These are phyloP conservation scores for Myxozyma kluyveri DNA, from an alignment of 805 yeast genomes.

Conservation along the genomic window DNA sequence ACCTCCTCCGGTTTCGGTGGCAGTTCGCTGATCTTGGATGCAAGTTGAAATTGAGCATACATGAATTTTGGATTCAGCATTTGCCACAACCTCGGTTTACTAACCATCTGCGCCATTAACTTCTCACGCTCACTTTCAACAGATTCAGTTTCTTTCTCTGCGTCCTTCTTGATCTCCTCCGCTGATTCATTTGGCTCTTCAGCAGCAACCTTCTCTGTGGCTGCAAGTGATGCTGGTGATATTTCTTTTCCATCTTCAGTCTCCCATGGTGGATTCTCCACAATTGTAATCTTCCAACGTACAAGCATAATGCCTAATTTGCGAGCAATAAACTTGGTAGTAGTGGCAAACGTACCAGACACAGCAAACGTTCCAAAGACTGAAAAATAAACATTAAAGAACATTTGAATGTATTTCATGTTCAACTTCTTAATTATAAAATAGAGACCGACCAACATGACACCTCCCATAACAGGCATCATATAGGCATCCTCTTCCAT, in stretches of 20 bases:
- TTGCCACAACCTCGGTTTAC: constrained; percentile 13
- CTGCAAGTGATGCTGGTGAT: constrained; percentile 40
- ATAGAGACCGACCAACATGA: constrained; percentile 43
- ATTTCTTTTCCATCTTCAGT: constrained; percentile 34
- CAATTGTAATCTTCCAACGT: constrained; percentile 15
- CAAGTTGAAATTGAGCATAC: constrained; percentile 10
- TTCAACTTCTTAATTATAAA: constrained; percentile 40
- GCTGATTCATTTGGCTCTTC: constrained; percentile 10
- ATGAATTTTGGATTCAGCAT: constrained; percentile 11
- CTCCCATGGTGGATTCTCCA: constrained; percentile 30
- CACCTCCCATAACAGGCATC: constrained; percentile 49
- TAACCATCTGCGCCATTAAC: constrained; percentile 10
- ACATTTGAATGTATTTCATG: constrained; percentile 36
- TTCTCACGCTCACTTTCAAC: constrained; percentile 10
- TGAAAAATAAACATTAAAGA: constrained; percentile 42
- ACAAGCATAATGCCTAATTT: constrained; percentile 8
- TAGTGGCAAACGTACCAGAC: constrained; percentile 34
- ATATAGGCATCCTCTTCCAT: constrained; percentile 40
- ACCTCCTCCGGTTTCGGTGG: constrained; percentile 19
- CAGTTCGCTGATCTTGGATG: constrained; percentile 10
- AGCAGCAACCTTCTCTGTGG: constrained; percentile 25
- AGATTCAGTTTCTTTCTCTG: constrained; percentile 15
- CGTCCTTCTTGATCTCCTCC: constrained; percentile 14
- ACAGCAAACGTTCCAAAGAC: constrained; percentile 40
- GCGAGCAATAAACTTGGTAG: constrained; percentile 9